phyloP scores from a whole-genome alignment of 2,329 filamentous ascomycete species.

The Alternaria longipes region DNA sequence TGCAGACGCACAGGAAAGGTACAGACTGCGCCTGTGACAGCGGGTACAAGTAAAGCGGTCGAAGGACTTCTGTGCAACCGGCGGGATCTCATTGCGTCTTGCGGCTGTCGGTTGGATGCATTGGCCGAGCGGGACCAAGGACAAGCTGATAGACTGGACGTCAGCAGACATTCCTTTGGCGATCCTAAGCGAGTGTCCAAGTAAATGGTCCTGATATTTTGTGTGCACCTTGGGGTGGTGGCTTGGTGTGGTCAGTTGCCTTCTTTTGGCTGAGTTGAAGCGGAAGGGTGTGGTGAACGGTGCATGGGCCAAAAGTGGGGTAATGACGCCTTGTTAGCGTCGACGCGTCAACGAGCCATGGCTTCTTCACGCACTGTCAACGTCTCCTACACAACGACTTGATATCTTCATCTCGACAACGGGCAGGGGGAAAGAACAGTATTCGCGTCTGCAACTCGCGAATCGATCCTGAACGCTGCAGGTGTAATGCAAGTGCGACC shows the following conservation, averaged over 20 bases:
- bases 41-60: background rate
- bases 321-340: constrained; percentile 5
- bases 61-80: constrained; percentile 4
- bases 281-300: background rate
- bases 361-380: background rate
- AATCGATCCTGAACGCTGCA: background rate
- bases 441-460: background rate
- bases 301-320: constrained; percentile 13
- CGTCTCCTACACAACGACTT: background rate
- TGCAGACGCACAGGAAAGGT: background rate
- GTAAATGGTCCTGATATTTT: background rate
- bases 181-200: background rate
- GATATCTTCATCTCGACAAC: background rate
- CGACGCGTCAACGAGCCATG: background rate
- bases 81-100: background rate
- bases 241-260: constrained; percentile 22
- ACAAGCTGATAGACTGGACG: background rate
- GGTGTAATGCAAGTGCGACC: constrained; percentile 10
- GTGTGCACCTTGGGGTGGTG: background rate
- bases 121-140: constrained; percentile 7
- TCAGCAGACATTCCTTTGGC: background rate
- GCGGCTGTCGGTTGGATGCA: background rate
- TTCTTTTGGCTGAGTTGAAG: constrained; percentile 1
- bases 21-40: background rate
- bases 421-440: background rate